phyloP scores from a whole-genome alignment of 495 filamentous ascomycete genomes.

The Ascodesmis nigricans region DNA sequence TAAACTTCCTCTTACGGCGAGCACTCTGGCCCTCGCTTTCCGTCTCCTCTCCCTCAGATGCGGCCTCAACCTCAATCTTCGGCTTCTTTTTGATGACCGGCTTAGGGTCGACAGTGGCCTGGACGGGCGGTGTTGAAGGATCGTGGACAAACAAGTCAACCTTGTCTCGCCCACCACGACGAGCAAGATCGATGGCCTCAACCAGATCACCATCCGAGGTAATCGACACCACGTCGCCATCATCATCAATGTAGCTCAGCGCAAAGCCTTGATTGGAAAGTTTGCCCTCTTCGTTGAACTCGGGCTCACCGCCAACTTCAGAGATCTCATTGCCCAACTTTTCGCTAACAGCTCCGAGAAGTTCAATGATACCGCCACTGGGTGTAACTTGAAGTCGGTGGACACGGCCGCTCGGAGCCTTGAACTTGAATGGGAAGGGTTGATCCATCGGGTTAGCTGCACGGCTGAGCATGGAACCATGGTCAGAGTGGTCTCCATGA shows the following conservation, averaged over 20 bases:
- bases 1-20: slow-evolving; percentile 24
- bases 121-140: slow-evolving; percentile 58
- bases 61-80: slow-evolving; percentile 31
- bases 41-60: slow-evolving; percentile 36
- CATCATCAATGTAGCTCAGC: slow-evolving; percentile 88
- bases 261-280: slow-evolving; percentile 69
- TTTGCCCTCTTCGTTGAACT: slow-evolving; percentile 49
- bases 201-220: slow-evolving; percentile 85
- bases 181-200: slow-evolving; percentile 70
- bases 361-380: slow-evolving; percentile 54
- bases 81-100: slow-evolving; percentile 29
- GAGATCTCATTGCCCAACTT: slow-evolving; percentile 81
- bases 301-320: slow-evolving; percentile 60
- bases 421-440: slow-evolving; percentile 98
- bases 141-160: slow-evolving; percentile 96
- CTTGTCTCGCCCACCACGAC: slow-evolving; percentile 58
- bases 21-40: slow-evolving; percentile 33
- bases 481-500: slow-evolving; percentile 54
- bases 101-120: slow-evolving; percentile 43
- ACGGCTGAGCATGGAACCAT: slow-evolving; percentile 36
- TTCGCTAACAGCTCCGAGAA: slow-evolving; percentile 54
- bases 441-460: slow-evolving; percentile 37
- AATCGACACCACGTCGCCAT: slow-evolving; percentile 92
- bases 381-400: slow-evolving; percentile 75
- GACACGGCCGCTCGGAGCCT: slow-evolving; percentile 86